Percentiles rank a stretch among this genome's conserved stretches.
Conservation (phyloP, 2,329 filamentous ascomycete genomes). For the Diplodia mutila region DNA sequence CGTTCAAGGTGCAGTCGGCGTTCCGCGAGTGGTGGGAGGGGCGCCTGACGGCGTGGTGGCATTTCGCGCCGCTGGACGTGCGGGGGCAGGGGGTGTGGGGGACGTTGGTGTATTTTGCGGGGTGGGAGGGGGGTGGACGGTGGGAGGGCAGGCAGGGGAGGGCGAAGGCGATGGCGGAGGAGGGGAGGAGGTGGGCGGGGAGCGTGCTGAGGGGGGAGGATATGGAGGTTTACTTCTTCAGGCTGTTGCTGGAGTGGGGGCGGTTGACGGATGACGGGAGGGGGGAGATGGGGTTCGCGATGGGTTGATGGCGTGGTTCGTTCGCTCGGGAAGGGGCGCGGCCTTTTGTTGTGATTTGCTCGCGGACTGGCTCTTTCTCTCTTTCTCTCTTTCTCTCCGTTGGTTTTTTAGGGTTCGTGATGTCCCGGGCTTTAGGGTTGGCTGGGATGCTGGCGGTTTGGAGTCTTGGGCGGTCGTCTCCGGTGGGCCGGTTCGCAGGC, state of each 20-base stretch:
- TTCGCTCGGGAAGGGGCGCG: no score
- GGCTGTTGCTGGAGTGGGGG: conserved; percentile 73
- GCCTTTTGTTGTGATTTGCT: no score
- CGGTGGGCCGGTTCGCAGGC: no score
- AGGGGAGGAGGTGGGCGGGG: conserved; percentile 67
- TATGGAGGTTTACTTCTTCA: conserved; percentile 80
- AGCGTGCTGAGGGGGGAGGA: conserved; percentile 70
- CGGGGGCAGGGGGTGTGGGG: conserved; percentile 74
- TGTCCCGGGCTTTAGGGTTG: no score
- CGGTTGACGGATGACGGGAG: conserved; percentile 42
- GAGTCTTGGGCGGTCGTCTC: no score
- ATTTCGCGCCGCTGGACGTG: conserved; percentile 76
- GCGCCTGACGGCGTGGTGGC: conserved; percentile 73
- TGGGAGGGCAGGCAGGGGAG: neutral
- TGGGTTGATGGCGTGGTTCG: no score
- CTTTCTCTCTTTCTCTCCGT: no score
- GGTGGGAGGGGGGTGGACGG: conserved; percentile 34
- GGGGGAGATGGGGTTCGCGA: no score
- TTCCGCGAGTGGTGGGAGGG: conserved; percentile 82
- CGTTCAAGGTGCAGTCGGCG: conserved; percentile 67
- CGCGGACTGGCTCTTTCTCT: no score
- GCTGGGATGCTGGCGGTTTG: no score
- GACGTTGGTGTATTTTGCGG: conserved; percentile 74
- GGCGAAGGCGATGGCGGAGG: conserved; percentile 66
- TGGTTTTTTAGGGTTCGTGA: no score